These are phyloP conservation scores for Verticillium klebahnii DNA, from an alignment of 2,329 filamentous ascomycete genomes.

Conservation along the genomic window DNA sequence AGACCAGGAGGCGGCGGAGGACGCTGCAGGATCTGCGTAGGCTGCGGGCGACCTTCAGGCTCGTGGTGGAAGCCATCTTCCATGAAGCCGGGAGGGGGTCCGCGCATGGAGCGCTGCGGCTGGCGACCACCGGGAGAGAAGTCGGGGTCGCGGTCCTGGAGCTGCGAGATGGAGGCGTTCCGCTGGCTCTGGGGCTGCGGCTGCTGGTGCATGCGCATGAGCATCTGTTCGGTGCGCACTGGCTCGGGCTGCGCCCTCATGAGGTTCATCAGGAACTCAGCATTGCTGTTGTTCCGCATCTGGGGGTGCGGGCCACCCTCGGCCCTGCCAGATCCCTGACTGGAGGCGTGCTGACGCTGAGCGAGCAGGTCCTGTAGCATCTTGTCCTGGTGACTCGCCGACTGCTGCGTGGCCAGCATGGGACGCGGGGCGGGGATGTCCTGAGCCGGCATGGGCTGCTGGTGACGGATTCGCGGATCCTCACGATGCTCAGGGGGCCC, in stretches of 20 bases:
- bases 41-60: conserved; percentile 46
- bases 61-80: conserved; percentile 52
- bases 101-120: conserved; percentile 35
- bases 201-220: conserved; percentile 38
- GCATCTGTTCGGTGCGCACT: conserved; percentile 46
- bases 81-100: conserved; percentile 46
- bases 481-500: conserved; percentile 36
- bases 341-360: conserved; percentile 52
- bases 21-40: conserved; percentile 61
- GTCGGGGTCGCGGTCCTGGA: conserved; percentile 45
- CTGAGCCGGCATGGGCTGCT: conserved; percentile 36
- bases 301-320: conserved; percentile 31
- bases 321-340: conserved; percentile 41
- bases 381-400: conserved; percentile 49
- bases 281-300: conserved; percentile 55
- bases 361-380: conserved; percentile 57
- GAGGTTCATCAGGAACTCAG: conserved; percentile 80
- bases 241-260: conserved; percentile 58
- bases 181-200: conserved; percentile 35
- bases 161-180: conserved; percentile 39
- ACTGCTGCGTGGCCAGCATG: conserved; percentile 40
- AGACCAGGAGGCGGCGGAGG: conserved; percentile 57
- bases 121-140: conserved; percentile 28
- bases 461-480: conserved; percentile 34
- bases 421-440: conserved; percentile 50